Conservation (phyloP, 228 moss, liverwort and hornwort genomes). For the Sphagnum fallax region DNA sequence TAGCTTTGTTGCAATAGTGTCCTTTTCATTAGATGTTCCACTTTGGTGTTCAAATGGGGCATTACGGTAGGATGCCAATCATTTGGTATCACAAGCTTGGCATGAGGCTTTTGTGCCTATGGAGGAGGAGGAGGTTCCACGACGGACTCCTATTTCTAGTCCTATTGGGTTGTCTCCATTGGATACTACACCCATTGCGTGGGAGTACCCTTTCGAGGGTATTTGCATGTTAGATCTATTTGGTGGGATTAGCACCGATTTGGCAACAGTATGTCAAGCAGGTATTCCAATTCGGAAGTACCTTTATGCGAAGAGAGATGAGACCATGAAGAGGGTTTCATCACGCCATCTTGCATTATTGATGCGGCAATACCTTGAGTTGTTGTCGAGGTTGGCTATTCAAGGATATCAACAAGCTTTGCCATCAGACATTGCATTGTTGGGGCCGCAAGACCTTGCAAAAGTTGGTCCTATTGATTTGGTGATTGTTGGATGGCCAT, state of each 20-base stretch:
- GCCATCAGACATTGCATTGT: background rate
- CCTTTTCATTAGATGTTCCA: too few relatives aligned
- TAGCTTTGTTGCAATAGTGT: too few relatives aligned
- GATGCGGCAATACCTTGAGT: background rate
- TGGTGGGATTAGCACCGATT: slow-evolving; percentile 4
- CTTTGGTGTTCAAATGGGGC: too few relatives aligned
- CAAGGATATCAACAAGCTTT: background rate
- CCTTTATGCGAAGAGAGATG: slow-evolving; percentile 6
- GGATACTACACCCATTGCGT: slow-evolving; percentile 1
- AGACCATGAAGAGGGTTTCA: background rate
- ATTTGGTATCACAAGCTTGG: background rate
- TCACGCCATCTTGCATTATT: background rate
- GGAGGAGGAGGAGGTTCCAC: background rate
- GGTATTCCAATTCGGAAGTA: background rate
- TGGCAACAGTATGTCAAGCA: background rate
- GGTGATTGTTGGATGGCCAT: slow-evolving; percentile 4
- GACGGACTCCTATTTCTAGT: too few relatives aligned
- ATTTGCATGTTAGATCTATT: slow-evolving; percentile 2
- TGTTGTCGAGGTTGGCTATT: background rate
- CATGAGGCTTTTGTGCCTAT: background rate
- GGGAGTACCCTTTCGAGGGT: background rate
- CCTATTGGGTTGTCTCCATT: background rate
- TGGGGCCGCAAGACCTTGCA: background rate
- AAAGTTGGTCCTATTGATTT: slow-evolving; percentile 1
- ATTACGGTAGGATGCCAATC: background rate